These are phyloP conservation scores for Mucor piriformis DNA, from an alignment of 371 early-diverging fungal genomes.

Conservation along the genomic window DNA sequence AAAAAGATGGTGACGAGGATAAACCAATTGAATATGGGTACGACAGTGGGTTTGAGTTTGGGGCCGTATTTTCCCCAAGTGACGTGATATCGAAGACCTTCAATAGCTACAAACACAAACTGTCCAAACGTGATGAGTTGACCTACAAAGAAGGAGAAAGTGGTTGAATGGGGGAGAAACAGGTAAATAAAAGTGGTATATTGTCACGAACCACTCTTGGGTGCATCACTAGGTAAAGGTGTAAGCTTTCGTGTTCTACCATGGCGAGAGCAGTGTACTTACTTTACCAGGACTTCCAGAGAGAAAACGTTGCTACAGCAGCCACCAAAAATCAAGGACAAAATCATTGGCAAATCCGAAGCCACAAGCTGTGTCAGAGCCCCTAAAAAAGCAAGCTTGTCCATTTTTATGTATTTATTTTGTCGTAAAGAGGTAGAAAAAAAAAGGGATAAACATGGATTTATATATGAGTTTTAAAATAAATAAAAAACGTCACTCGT, in stretches of 20 bases:
- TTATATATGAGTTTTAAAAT: neutral
- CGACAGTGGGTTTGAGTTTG: conserved; percentile 59
- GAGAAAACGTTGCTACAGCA: conserved; percentile 91
- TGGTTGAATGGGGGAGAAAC: too few species aligned
- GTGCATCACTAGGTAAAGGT: conserved; percentile 58
- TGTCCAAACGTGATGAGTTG: conserved; percentile 87
- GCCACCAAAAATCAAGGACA: conserved; percentile 82
- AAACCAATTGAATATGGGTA: conserved; percentile 78
- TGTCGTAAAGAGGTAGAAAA: neutral
- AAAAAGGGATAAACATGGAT: neutral
- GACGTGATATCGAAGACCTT: conserved; percentile 70
- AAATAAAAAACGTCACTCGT: neutral
- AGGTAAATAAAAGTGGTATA: neutral
- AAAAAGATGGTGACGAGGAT: conserved; percentile 80
- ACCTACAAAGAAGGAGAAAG: conserved; percentile 39
- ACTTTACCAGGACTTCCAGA: conserved; percentile 77
- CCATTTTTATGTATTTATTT: conserved; percentile 11
- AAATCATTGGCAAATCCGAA: conserved; percentile 51
- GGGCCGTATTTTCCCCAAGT: conserved; percentile 57
- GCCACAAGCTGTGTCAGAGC: conserved; percentile 27
- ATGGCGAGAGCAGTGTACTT: conserved; percentile 18
- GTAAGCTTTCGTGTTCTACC: neutral
- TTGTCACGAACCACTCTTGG: conserved; percentile 70
- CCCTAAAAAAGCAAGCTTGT: conserved; percentile 10
- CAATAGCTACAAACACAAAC: conserved; percentile 76